Evolutionary conservation across 768 basidiomycete species (phyloP).

Genomic region (Amanita pallidorosea): DNA sequence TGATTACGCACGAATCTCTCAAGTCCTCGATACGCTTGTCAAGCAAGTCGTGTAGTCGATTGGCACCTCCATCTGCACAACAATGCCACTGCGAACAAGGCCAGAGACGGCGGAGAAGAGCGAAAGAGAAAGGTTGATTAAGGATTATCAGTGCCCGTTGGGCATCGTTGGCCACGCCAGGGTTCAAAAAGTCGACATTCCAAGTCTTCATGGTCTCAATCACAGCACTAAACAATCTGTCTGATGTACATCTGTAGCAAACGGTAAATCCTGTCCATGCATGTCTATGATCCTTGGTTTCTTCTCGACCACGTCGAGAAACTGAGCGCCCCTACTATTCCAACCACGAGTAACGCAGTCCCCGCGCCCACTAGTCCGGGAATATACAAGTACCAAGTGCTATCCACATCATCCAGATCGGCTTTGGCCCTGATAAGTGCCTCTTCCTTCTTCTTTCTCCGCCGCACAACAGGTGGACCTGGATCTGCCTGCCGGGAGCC

Average conservation of each 20-base stretch:
- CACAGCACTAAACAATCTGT: neutral
- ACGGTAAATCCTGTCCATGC: too few species aligned
- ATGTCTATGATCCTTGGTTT: slow-evolving; percentile 43
- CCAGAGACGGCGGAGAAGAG: slow-evolving; percentile 58
- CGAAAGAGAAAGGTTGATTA: slow-evolving; percentile 73
- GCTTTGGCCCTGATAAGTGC: slow-evolving; percentile 31
- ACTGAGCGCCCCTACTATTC: slow-evolving; percentile 68
- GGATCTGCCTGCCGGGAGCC: slow-evolving; percentile 24
- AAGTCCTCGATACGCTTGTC: slow-evolving; percentile 8
- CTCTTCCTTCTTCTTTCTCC: slow-evolving; percentile 50
- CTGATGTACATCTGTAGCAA: slow-evolving; percentile 1
- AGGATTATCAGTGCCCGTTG: slow-evolving; percentile 69
- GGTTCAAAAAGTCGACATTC: slow-evolving; percentile 30
- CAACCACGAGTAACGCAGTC: slow-evolving; percentile 72
- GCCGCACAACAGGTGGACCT: slow-evolving; percentile 28
- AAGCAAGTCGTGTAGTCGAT: slow-evolving; percentile 60
- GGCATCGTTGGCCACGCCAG: slow-evolving; percentile 1
- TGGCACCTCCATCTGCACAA: slow-evolving; percentile 88
- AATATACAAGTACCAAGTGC: slow-evolving; percentile 71
- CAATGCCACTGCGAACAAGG: slow-evolving; percentile 35
- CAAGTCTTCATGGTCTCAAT: slow-evolving; percentile 16
- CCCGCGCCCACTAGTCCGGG: slow-evolving; percentile 76
- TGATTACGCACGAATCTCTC: neutral
- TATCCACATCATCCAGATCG: slow-evolving; percentile 50
- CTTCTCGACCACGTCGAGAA: slow-evolving; percentile 62